These are phyloP conservation scores for Chaetothyriales sp. DNA, from an alignment of 2,329 filamentous ascomycete genomes.

Conservation along the genomic window DNA sequence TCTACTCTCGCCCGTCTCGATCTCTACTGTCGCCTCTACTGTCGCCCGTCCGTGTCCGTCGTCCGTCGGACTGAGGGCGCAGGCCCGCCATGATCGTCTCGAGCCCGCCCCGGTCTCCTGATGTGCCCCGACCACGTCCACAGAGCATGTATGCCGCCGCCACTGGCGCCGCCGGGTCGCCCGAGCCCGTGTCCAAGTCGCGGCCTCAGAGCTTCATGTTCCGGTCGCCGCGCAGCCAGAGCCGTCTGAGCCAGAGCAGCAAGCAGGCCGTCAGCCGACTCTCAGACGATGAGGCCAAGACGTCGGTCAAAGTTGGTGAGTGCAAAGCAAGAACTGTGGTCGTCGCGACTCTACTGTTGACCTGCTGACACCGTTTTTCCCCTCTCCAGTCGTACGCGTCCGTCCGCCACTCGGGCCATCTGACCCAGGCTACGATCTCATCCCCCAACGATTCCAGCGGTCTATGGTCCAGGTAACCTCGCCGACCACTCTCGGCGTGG, in stretches of 20 bases:
- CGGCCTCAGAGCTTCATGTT: slow-evolving; percentile 72
- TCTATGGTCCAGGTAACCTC: slow-evolving; percentile 84
- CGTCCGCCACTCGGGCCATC: slow-evolving; percentile 68
- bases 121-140: slow-evolving; percentile 11
- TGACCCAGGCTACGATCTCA: slow-evolving; percentile 87
- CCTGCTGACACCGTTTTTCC: slow-evolving; percentile 2
- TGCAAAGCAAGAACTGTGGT: background rate
- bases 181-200: slow-evolving; percentile 25
- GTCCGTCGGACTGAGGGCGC: background rate
- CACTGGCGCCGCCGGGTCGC: slow-evolving; percentile 3
- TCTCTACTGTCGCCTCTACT: too few relatives aligned
- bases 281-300: slow-evolving; percentile 79
- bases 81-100: slow-evolving; percentile 8
- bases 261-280: slow-evolving; percentile 59
- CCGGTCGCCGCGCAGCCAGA: slow-evolving; percentile 60
- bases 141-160: slow-evolving; percentile 15
- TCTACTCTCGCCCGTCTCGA: background rate
- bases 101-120: slow-evolving; percentile 16
- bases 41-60: too few relatives aligned
- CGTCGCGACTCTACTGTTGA: background rate
- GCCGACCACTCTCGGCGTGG: slow-evolving; percentile 70
- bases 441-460: slow-evolving; percentile 86
- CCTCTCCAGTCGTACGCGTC: slow-evolving; percentile 62
- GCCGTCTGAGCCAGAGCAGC: slow-evolving; percentile 63
- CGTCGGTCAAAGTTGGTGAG: slow-evolving; percentile 91